Evolutionary conservation across 2,329 filamentous ascomycete species (phyloP).

Genomic region (Aspergillus unguis): DNA sequence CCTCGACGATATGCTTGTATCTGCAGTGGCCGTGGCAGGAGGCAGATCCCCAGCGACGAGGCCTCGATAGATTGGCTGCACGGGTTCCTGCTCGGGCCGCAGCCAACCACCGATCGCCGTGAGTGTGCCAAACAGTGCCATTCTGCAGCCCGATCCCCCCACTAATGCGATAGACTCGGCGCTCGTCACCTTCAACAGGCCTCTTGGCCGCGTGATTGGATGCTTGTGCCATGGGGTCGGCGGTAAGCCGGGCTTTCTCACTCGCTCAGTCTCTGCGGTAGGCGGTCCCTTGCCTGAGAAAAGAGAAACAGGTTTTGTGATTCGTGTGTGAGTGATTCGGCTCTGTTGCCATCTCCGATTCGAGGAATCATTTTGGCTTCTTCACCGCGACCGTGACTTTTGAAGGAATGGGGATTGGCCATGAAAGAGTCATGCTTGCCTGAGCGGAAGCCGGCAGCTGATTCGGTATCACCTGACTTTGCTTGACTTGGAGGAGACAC

Average conservation of each 20-base stretch:
- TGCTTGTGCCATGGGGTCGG: background rate
- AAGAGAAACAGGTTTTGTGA: background rate
- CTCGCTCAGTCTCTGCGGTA: conserved; percentile 9
- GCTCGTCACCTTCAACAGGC: conserved; percentile 13
- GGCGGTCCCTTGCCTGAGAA: background rate
- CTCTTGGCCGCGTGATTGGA: conserved; percentile 13
- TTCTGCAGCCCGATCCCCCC: conserved; percentile 11
- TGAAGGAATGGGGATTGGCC: too few species aligned
- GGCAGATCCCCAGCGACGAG: conserved; percentile 7
- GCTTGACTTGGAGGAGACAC: background rate
- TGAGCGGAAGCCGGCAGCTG: background rate
- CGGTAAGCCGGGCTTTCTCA: conserved; percentile 13
- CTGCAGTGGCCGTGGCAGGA: background rate
- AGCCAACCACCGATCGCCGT: conserved; percentile 6
- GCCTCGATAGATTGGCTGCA: conserved; percentile 4
- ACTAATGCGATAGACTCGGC: conserved; percentile 15
- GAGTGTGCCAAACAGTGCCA: conserved; percentile 5
- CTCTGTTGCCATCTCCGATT: background rate
- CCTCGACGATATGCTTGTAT: conserved; percentile 1
- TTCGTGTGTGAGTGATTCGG: background rate
- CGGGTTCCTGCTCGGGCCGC: conserved; percentile 7
- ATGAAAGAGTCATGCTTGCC: background rate
- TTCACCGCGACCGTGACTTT: background rate
- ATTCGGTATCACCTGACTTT: background rate
- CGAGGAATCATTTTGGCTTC: background rate